Evolutionary conservation across 306 rosid genomes (phyloP).

Genomic region (Quercus mongolica): DNA sequence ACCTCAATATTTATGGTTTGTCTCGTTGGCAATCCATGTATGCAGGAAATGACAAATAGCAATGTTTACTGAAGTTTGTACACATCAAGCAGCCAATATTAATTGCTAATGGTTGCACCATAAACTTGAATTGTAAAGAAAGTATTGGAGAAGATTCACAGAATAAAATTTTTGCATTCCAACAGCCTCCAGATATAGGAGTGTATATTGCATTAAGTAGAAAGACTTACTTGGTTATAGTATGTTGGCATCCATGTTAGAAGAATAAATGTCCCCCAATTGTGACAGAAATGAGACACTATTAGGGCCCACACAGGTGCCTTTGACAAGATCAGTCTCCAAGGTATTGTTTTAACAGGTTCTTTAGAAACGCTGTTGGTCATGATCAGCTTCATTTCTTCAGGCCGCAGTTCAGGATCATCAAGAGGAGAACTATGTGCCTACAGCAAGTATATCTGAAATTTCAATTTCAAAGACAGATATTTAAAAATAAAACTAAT

Average conservation of each 20-base stretch:
- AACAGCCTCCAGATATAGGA: background rate
- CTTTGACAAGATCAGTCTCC: slow-evolving; percentile 87
- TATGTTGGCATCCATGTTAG: slow-evolving; percentile 99
- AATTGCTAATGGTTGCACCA: background rate
- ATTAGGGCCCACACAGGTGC: slow-evolving; percentile 96
- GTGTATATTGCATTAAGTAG: background rate
- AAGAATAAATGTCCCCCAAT: slow-evolving; percentile 99
- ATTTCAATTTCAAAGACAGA: background rate
- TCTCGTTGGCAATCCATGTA: background rate
- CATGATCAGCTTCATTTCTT: slow-evolving; percentile 75
- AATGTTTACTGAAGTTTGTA: background rate
- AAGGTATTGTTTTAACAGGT: slow-evolving; percentile 85
- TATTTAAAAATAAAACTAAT: no score
- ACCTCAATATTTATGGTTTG: background rate
- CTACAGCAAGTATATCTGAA: slow-evolving; percentile 30
- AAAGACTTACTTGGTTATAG: slow-evolving; percentile 80
- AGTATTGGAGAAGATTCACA: background rate
- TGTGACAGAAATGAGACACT: slow-evolving; percentile 93
- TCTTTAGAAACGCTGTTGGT: slow-evolving; percentile 58
- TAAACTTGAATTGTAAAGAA: background rate
- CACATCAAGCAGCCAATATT: background rate
- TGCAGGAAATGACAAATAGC: background rate
- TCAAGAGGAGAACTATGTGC: slow-evolving; percentile 94
- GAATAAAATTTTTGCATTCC: background rate
- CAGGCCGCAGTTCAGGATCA: slow-evolving; percentile 80